Evolutionary conservation across 176 grass and related monocot genomes (phyloP), one percentile per base, ranked within the genome.

Genomic region (Musa beccarii): DNA sequence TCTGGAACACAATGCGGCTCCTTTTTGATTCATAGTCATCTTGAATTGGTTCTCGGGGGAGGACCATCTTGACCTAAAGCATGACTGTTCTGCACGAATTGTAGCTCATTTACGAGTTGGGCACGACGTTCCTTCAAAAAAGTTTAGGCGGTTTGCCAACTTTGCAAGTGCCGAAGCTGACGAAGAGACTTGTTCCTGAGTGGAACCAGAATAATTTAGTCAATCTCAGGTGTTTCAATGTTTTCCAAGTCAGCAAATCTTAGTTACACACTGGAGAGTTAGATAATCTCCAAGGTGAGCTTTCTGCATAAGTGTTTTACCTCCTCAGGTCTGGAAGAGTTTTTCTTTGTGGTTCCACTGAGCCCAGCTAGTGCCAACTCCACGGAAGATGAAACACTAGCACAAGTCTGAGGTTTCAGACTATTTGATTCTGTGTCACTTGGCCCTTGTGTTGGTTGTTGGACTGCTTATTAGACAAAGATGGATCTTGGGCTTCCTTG

Each of bases 121-220:
- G 85, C 95, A 56, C 87, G 87, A 54, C 96, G 82, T 80, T 99
- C 96, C 81, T 99, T 99, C 72, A n/a, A 99, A 79, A 76, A 99
- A 89, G 81, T 89, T 89, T 28, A 99, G 91, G 56, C 90, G 86
- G 73, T 74, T 88, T 51, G 96, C 92, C 67, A 99, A 67, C 85
- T 94, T 99, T 34, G 66, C 79, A 54, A 91, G 79, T 49, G 91
- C 91, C 50, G 79, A 69, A 66, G 79, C 73, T 20, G 89, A 81
- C 79, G 80, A 79, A 66, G 74, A 75, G 20, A 86, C 86, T 76
- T 73, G 56, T 64, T 94, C 90, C 95, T 98, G 76, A 79, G 75
- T 76, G 54, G 75, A 68, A 87, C 66, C 65, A 49, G 43, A 69
- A 69, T 80, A 21, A 59, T 77, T 51, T 43, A 74, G 25, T 74